These are phyloP conservation scores for Fraxinus latifolia DNA, from an alignment of 305 asterid genomes.

Conservation along the genomic window DNA sequence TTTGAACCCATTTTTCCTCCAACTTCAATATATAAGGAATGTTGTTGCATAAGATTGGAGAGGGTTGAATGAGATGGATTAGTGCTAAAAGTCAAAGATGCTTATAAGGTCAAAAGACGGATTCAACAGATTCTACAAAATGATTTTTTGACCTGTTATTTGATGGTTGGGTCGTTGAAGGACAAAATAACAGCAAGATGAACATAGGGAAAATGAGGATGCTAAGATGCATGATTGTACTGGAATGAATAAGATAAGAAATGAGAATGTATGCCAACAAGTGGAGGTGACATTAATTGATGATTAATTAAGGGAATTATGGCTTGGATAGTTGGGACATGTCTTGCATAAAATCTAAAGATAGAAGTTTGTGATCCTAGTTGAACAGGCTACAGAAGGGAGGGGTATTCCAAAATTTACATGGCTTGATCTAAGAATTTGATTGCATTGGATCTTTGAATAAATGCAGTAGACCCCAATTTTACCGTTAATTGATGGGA, in stretches of 20 bases:
- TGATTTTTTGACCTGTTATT: background rate
- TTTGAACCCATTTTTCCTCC: background rate
- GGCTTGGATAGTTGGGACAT: background rate
- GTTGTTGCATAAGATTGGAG: background rate
- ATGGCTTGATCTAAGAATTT: background rate
- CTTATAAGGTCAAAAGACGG: background rate
- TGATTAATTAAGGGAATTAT: background rate
- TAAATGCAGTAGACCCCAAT: background rate
- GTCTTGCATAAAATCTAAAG: background rate
- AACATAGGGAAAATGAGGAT: background rate
- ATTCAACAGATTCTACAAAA: background rate
- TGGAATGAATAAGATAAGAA: background rate
- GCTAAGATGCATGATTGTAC: background rate
- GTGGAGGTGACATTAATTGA: background rate
- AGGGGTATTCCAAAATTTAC: background rate
- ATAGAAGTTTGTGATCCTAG: background rate
- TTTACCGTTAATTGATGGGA: background rate
- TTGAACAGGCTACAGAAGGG: background rate
- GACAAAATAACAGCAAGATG: background rate
- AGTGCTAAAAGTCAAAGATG: background rate
- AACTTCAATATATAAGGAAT: background rate
- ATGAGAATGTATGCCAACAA: background rate
- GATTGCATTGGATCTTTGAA: background rate
- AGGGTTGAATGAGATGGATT: background rate
- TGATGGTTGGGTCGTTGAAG: background rate